These are phyloP conservation scores for Orbilia brochopaga DNA, from an alignment of 2,329 filamentous ascomycete species.

Conservation along the genomic window DNA sequence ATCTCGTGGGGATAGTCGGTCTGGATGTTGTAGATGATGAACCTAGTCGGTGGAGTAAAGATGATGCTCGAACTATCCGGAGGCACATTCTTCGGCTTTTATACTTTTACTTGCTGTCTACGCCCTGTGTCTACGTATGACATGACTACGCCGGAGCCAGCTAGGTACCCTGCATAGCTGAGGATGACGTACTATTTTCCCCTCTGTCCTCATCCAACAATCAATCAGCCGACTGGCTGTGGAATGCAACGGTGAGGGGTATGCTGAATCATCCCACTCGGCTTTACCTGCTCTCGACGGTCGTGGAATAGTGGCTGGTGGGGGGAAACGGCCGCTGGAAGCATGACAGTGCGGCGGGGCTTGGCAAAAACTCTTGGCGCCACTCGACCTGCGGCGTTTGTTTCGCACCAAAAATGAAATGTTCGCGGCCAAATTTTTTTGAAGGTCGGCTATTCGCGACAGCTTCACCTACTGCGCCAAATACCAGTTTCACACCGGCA, in stretches of 20 bases:
- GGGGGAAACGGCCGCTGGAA: not conserved
- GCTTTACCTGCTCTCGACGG: too few species aligned
- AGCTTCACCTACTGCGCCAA: not conserved
- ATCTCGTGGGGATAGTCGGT: too few species aligned
- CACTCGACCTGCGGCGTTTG: not conserved
- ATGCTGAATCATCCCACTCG: too few species aligned
- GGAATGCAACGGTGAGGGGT: too few species aligned
- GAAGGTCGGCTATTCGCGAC: conserved; percentile 16
- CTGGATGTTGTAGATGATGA: too few species aligned
- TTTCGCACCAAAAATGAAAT: not conserved
- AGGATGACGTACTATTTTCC: too few species aligned
- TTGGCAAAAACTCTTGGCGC: too few species aligned
- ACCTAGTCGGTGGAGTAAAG: not conserved
- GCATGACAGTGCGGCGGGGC: not conserved
- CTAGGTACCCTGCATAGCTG: too few species aligned
- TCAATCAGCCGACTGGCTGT: not conserved
- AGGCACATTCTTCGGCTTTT: conserved; percentile 16
- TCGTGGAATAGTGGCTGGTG: too few species aligned
- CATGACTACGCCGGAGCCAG: not conserved
- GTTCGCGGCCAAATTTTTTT: not conserved
- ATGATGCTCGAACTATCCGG: not conserved
- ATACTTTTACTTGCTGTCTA: conserved; percentile 25
- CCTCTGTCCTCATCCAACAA: too few species aligned
- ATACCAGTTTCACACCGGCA: conserved; percentile 6
- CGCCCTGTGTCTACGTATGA: not conserved